These are phyloP conservation scores for Anisodus tanguticus DNA, from an alignment of 257 asterid genomes.

Conservation along the genomic window DNA sequence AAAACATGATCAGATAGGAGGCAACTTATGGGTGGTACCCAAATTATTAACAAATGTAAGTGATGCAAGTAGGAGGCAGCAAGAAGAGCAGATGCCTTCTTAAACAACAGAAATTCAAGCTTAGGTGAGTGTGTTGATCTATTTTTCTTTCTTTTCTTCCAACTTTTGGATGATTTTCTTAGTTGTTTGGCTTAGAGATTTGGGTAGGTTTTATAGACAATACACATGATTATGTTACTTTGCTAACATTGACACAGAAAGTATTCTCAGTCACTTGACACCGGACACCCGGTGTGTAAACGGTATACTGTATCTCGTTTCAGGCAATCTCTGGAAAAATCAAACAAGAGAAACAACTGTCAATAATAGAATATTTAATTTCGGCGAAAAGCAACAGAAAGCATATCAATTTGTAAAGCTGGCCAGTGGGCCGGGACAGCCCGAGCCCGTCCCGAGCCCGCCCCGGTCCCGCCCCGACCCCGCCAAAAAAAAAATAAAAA, in stretches of 20 bases:
- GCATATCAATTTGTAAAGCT: too few relatives aligned
- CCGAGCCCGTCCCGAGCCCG: too few relatives aligned
- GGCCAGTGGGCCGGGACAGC: too few relatives aligned
- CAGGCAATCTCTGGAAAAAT: conserved; percentile 55
- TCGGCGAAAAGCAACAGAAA: neutral
- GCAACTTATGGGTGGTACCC: neutral
- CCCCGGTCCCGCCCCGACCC: too few relatives aligned
- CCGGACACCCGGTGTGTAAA: conserved; percentile 38
- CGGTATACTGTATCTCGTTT: conserved; percentile 56
- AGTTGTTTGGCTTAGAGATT: neutral
- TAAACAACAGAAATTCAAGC: neutral
- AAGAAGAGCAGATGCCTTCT: neutral
- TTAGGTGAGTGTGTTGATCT: neutral
- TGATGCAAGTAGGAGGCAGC: neutral
- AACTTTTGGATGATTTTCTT: neutral
- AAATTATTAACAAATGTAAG: conserved; percentile 6
- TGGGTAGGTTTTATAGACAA: neutral
- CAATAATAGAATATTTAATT: conserved; percentile 30
- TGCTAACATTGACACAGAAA: neutral
- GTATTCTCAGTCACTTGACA: neutral
- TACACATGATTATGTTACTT: neutral
- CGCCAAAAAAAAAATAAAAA: too few relatives aligned
- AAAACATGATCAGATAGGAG: neutral
- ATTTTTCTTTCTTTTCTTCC: neutral
- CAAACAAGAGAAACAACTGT: conserved; percentile 13